Evolutionary conservation across 495 filamentous ascomycete genomes (phyloP).

Genomic region (Aspergillus kassunensis): DNA sequence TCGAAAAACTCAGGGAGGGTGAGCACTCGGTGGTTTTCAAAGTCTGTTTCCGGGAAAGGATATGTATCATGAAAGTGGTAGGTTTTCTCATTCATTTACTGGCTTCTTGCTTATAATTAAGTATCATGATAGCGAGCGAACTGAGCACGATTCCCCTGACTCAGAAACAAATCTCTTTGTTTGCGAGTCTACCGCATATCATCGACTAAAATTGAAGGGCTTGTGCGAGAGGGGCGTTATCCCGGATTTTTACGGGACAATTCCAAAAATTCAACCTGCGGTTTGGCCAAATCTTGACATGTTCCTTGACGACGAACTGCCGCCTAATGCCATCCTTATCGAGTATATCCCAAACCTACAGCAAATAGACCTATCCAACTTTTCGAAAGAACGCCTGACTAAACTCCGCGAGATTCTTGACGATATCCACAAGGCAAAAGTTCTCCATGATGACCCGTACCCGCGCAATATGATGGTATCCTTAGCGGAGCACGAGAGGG

Average conservation of each 20-base stretch:
- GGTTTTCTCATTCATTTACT: neutral
- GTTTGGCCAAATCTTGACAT: constrained; percentile 18
- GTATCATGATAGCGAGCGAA: constrained; percentile 17
- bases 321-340: constrained; percentile 24
- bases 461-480: constrained; percentile 24
- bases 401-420: constrained; percentile 20
- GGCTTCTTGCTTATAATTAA: constrained; percentile 3
- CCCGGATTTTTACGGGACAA: constrained; percentile 25
- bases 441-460: constrained; percentile 21
- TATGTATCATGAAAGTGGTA: constrained; percentile 22
- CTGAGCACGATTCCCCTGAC: constrained; percentile 12
- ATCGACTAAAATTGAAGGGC: constrained; percentile 20
- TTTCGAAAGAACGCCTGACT: constrained; percentile 6
- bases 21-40: too few relatives aligned
- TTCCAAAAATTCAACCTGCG: constrained; percentile 17
- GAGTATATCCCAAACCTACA: constrained; percentile 23
- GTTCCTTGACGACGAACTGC: constrained; percentile 21
- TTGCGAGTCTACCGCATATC: constrained; percentile 21
- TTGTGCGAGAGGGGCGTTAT: constrained; percentile 19
- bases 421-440: constrained; percentile 18
- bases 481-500: constrained; percentile 9
- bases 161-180: constrained; percentile 19
- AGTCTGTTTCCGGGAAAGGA: too few relatives aligned
- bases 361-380: constrained; percentile 20
- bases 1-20: constrained; percentile 15